Evolutionary conservation across 1,139 yeast genomes (phyloP), one percentile per base, ranked within the genome.

Genomic region (Scheffersomyces quercinus): DNA sequence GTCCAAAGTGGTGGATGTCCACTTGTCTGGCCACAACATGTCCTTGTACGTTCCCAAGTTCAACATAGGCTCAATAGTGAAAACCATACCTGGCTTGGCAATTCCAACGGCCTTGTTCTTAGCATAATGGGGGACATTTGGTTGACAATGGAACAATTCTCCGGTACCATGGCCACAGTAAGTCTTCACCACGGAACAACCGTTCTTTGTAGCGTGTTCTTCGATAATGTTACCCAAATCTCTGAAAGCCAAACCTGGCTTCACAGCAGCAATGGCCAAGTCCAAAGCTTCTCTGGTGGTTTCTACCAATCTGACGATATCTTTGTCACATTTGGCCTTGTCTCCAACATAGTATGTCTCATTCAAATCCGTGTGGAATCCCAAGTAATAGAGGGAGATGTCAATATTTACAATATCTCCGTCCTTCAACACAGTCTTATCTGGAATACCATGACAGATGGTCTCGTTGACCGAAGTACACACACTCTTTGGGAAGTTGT

Each of bases 21-120:
- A 95, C 67, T 88, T 88, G 65, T 95, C 99, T 1, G 99, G 99
- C 99, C 99, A 95, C 41, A 83, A 75, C 46, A 79, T 68, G 64
- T 91, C 99, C 57, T 81, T 81, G 70, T 81, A 85, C 1, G 85
- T 72, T n/a, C 99, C 99, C 51, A 85, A 73, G 60, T 89, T 87
- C 55, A 95, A 79, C 99, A 95, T 95, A 37, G 99, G 99, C 68
- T 95, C 99, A 47, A 95, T 90, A 15, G 99, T 95, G 71, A 95
- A 95, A 12, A 89, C 91, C 86, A 91, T 88, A 15, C 99, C 99
- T 14, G 97, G 91, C 62, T 89, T 89, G 68, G 95, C 91, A 41
- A 88, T 83, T 44, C 99, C 99, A 38, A 91, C 78, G 5, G 97
- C 90, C 71, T 93, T 93, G 70, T 91, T 95, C 56, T 83, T 85